Evolutionary conservation across 257 asterid species (phyloP), one percentile per base, ranked within the genome.

Genomic region (Rhazya stricta): DNA sequence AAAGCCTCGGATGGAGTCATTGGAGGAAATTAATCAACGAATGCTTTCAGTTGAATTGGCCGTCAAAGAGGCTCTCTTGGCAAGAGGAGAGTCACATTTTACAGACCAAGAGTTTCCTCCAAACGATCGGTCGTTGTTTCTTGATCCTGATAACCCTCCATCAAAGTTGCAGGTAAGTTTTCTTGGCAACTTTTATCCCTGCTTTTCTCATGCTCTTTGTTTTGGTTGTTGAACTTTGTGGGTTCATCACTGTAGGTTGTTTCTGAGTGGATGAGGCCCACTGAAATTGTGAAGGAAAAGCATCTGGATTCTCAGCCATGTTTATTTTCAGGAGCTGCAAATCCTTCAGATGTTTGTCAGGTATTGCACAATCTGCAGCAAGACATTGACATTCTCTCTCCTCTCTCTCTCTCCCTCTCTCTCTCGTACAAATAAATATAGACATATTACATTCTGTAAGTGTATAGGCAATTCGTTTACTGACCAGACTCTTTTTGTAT

Each of bases 91-190:
- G 81, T 79, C 85, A 12, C 89, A 89, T 57, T 95, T 95, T 77
- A 95, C 99, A 19, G 99, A 95, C 84, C 98, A 92, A 81, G 99
- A 95, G 86, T 95, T 95, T 75, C 99, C 98, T 54, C 99, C 99
- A 18, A 86, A 78, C 75, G 94, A 88, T 75, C 96, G 97, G 27
- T 92, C 99, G 5, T 84, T 95, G 78, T 95, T 91, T 85, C 76
- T 95, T n/a, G 99, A 95, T 86, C 96, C 96, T 10, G 87, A 79
- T 79, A 87, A 91, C 66, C 98, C 98, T 25, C 96, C 96, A n/a
- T 74, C 91, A 37, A 95, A 91, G 83, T 78, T 95, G 78, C 96
- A 92, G 97, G 99, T 88, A 71, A 76, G 54, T 36, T 71, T n/a
- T 67, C 76, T 74, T 11, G 45, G 66, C 77, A 56, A 36, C 37